Evolutionary conservation across 2,329 filamentous ascomycete species (phyloP).

Genomic region (Fusarium subglutinans): DNA sequence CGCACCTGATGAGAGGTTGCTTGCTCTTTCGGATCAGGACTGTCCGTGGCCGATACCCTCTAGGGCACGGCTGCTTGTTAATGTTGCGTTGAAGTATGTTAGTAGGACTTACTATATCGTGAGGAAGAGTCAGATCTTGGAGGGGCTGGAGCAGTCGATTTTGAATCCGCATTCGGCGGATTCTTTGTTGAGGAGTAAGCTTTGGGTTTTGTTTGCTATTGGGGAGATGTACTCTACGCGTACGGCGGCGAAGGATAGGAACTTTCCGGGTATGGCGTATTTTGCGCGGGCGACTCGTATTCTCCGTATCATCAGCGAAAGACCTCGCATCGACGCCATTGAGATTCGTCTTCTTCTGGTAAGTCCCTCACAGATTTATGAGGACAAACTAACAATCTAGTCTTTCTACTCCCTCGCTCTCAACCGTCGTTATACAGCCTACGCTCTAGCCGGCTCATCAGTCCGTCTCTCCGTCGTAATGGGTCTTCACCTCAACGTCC

Average conservation of each 20-base stretch:
- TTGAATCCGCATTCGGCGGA: conserved; percentile 47
- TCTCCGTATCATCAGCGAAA: conserved; percentile 52
- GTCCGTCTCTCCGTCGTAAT: conserved; percentile 55
- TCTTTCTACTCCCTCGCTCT: conserved; percentile 55
- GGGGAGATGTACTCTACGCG: conserved; percentile 57
- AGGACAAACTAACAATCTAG: conserved; percentile 29
- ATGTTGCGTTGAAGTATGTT: conserved; percentile 53
- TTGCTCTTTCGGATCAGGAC: conserved; percentile 43
- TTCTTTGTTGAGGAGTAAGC: conserved; percentile 49
- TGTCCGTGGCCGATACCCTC: conserved; percentile 52
- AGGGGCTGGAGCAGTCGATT: conserved; percentile 50
- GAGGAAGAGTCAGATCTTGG: conserved; percentile 49
- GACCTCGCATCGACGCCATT: conserved; percentile 54
- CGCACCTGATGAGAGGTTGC: conserved; percentile 44
- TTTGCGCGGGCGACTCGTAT: conserved; percentile 53
- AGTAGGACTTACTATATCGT: conserved; percentile 55
- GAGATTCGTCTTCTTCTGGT: conserved; percentile 57
- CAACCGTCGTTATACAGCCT: conserved; percentile 56
- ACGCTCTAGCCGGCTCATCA: conserved; percentile 55
- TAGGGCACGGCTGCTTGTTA: conserved; percentile 41
- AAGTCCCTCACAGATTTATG: not conserved
- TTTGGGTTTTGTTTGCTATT: conserved; percentile 57
- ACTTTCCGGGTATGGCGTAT: conserved; percentile 55
- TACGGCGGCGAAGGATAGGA: conserved; percentile 45
- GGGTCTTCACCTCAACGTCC: conserved; percentile 54